Base-by-base conservation (phyloP, 306 rosid genomes). In the Cicer judaicum region DNA sequence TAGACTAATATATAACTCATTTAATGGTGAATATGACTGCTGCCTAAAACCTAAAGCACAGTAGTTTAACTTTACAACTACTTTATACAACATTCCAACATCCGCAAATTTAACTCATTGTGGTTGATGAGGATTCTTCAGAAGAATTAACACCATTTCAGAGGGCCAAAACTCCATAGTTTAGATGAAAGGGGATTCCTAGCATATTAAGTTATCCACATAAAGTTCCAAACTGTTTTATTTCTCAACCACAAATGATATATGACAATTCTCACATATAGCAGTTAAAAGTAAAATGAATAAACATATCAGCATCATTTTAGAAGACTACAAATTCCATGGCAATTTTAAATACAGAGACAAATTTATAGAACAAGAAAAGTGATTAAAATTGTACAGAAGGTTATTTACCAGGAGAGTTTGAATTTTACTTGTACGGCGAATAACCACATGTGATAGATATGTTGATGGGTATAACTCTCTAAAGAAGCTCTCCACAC, bases 391-490 rank as follows among this genome's bases (percentile, higher is more conserved):
- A 72, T 55, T 24, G 48, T 59, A 29, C 2, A 55, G 46, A 21
- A 71, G 52, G 15, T 91, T 56, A 13, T 91, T 89, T 84, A 88
- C 98, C 74, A 86, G 55, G 75, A 94, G 96, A 44, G 38, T 73
- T 67, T 75, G 83, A 56, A 91, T 85, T 65, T 82, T 86, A 76
- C 40, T 84, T 73, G 96, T 87, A n/a, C 82, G 89, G 69, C 68
- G 91, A 74, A 94, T 80, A 78, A 94, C 97, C 8, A 78, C 49
- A 36, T 90, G 91, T 11, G 97, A 90, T 52, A 94, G 79, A 89
- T 91, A 94, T 34, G 93, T 88, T 56, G 90, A 86, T 21, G 97
- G 93, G 78, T 94, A 88, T 74, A 83, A 79, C 54, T 91, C 93
- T 6, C 19, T 73, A 79, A 94, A 94, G 84, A 90, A 94, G 41